A percentile compares a stretch with the other conserved stretches of the same genome.
Conservation (phyloP, 345 rosid genomes). For the Eucalyptus fibrosa region DNA sequence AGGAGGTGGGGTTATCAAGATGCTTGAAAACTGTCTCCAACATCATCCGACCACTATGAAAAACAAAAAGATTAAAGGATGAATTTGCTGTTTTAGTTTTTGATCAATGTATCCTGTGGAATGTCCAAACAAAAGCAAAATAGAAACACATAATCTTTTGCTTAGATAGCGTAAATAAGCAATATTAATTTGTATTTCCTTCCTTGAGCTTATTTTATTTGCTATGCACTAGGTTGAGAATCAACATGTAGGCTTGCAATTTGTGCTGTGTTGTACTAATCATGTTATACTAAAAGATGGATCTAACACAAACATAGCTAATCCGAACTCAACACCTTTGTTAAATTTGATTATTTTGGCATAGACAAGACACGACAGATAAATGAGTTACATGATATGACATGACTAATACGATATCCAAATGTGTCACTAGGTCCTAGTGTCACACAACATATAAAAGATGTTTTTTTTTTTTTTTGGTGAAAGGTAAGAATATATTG, state of each 20-base stretch:
- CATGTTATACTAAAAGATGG: neutral
- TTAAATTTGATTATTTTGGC: neutral
- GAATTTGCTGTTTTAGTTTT: neutral
- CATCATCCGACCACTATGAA: neutral
- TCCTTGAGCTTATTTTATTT: neutral
- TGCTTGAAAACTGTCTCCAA: neutral
- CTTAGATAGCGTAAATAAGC: neutral
- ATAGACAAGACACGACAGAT: neutral
- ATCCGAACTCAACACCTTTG: neutral
- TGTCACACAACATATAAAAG: neutral
- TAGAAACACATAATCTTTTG: neutral
- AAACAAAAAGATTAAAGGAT: neutral
- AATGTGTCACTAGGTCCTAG: neutral
- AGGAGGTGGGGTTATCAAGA: neutral
- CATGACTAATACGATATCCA: neutral
- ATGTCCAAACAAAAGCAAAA: neutral
- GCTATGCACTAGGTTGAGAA: neutral
- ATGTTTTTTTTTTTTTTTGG: neutral
- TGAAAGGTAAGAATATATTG: too few relatives aligned
- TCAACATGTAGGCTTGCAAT: neutral
- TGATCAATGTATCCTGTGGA: neutral
- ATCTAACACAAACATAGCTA: neutral
- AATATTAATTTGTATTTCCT: neutral
- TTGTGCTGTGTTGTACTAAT: neutral
- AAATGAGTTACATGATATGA: neutral